Conservation (phyloP, 2,329 filamentous ascomycete species). For the Calycina marina region DNA sequence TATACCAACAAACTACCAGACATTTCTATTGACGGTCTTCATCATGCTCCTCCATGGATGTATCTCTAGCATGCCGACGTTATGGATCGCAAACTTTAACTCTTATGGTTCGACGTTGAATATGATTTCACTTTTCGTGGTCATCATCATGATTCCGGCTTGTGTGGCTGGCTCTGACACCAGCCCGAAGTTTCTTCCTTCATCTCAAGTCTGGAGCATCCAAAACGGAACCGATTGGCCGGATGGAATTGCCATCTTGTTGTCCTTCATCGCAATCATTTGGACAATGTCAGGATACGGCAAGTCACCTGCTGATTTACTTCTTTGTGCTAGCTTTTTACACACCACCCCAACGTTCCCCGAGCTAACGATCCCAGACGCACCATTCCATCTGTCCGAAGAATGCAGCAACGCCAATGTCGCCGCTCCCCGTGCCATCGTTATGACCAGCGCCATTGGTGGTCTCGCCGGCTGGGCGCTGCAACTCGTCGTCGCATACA, state of each 20-base stretch:
- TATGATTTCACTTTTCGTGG: constrained; percentile 48
- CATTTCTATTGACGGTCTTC: constrained; percentile 50
- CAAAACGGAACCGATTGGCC: constrained; percentile 54
- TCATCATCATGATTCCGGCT: constrained; percentile 55
- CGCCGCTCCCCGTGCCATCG: constrained; percentile 56
- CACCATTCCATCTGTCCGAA: constrained; percentile 58
- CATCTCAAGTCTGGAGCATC: constrained; percentile 50
- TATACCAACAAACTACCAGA: constrained; percentile 48
- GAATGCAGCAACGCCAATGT: constrained; percentile 62
- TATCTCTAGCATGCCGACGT: constrained; percentile 57
- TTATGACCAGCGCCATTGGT: constrained; percentile 51
- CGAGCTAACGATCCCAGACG: constrained; percentile 25
- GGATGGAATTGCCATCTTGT: constrained; percentile 50
- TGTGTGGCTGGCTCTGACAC: constrained; percentile 28
- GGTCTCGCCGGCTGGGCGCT: constrained; percentile 57
- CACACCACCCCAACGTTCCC: no score
- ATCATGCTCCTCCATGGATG: constrained; percentile 53
- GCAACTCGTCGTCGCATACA: constrained; percentile 58
- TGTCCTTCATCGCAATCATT: constrained; percentile 57
- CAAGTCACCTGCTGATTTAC: background rate
- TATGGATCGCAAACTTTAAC: constrained; percentile 57
- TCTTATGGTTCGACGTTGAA: constrained; percentile 58
- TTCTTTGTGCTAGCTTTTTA: no score
- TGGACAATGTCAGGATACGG: constrained; percentile 55
- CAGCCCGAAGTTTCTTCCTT: constrained; percentile 42